phyloP scores from a whole-genome alignment of 352 stramenopile species.

The Phytophthora quininea region DNA sequence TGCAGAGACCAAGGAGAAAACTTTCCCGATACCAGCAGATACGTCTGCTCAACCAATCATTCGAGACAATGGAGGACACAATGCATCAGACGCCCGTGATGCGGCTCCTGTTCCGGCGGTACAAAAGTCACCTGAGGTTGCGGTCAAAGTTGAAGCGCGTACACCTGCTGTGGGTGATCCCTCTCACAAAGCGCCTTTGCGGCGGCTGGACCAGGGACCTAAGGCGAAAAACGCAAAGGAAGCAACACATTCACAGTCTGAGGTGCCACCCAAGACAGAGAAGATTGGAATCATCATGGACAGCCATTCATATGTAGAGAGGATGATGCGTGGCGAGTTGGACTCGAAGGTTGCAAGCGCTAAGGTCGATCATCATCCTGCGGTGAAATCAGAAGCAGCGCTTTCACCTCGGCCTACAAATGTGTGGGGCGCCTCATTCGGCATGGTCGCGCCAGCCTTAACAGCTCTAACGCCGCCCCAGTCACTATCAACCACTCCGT shows the following conservation, averaged over 20 bases:
- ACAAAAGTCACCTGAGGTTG: too few relatives aligned
- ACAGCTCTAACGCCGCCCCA: background rate
- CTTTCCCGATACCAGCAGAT: too few relatives aligned
- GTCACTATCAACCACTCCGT: constrained; percentile 38
- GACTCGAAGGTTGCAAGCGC: background rate
- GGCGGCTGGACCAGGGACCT: too few relatives aligned
- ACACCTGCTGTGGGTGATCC: too few relatives aligned
- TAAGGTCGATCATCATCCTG: background rate
- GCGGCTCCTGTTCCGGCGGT: too few relatives aligned
- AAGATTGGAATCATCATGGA: constrained; percentile 34
- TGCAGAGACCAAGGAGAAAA: too few relatives aligned
- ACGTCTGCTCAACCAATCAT: too few relatives aligned
- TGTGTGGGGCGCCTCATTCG: constrained; percentile 61
- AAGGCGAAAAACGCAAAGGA: too few relatives aligned
- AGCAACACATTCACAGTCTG: background rate
- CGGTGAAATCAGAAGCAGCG: background rate
- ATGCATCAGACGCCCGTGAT: too few relatives aligned
- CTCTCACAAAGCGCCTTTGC: too few relatives aligned
- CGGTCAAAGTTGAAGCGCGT: too few relatives aligned
- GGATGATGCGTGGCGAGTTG: constrained; percentile 28
- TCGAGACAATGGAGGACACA: too few relatives aligned
- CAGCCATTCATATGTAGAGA: constrained; percentile 35
- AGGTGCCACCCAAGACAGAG: background rate
- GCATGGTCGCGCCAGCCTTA: constrained; percentile 19
- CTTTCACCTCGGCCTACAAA: constrained; percentile 21